phyloP scores from a whole-genome alignment of 2,329 filamentous ascomycete genomes.

The Apiospora rasikravindrae region DNA sequence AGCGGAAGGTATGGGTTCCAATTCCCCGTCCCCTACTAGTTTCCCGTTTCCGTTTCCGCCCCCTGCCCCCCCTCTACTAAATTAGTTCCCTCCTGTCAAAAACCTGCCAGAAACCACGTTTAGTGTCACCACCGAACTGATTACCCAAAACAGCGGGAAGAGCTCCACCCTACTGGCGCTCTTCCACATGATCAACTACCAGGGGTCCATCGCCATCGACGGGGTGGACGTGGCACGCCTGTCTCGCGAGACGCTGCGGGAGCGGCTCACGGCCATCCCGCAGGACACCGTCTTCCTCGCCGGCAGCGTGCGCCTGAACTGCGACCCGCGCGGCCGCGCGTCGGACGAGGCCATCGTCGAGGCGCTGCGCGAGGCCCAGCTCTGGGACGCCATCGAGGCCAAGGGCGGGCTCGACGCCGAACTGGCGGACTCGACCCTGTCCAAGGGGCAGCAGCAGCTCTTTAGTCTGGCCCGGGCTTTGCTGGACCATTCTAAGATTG shows the following conservation, averaged over 20 bases:
- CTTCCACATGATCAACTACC: slow-evolving; percentile 17
- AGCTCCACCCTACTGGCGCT: slow-evolving; percentile 12
- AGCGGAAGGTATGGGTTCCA: slow-evolving; percentile 32
- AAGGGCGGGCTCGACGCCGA: neutral
- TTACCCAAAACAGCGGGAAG: slow-evolving; percentile 13
- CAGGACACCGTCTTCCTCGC: slow-evolving; percentile 17
- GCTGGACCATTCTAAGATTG: neutral
- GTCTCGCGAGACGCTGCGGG: slow-evolving; percentile 17
- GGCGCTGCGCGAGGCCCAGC: neutral
- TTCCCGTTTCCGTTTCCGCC: no score
- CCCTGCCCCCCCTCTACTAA: no score
- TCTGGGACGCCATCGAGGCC: slow-evolving; percentile 19
- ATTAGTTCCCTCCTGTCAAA: neutral
- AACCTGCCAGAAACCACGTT: neutral
- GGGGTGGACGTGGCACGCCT: slow-evolving; percentile 11
- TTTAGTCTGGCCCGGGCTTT: slow-evolving; percentile 14
- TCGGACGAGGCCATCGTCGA: slow-evolving; percentile 4
- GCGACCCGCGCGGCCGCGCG: neutral
- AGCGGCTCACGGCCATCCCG: slow-evolving; percentile 9
- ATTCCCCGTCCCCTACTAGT: neutral
- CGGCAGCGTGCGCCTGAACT: slow-evolving; percentile 18
- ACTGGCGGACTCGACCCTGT: neutral
- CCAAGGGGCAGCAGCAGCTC: slow-evolving; percentile 19
- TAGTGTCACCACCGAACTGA: neutral
- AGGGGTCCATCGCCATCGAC: slow-evolving; percentile 20